phyloP scores from a whole-genome alignment of 768 basidiomycete species.

The Piloderma croceum region DNA sequence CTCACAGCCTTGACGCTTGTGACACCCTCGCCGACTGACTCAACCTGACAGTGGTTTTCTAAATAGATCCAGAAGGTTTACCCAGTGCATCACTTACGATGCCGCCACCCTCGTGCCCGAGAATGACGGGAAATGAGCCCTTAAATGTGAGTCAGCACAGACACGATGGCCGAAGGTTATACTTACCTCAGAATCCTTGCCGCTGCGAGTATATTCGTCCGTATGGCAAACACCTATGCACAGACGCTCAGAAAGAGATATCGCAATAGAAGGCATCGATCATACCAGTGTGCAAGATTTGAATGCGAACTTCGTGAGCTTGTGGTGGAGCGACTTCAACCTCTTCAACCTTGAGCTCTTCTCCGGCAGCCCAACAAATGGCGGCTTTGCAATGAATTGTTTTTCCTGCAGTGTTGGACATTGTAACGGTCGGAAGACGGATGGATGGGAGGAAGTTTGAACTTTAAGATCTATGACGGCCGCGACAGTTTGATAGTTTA shows the following conservation, averaged over 20 bases:
- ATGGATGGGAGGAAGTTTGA: too few relatives aligned
- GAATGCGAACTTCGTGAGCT: slow-evolving; percentile 88
- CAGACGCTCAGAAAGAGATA: slow-evolving; percentile 8
- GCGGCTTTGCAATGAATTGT: slow-evolving; percentile 85
- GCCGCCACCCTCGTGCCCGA: slow-evolving; percentile 93
- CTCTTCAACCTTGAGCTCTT: slow-evolving; percentile 81
- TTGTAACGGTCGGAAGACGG: slow-evolving; percentile 36
- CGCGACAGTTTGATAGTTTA: too few relatives aligned
- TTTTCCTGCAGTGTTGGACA: slow-evolving; percentile 75
- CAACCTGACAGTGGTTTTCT: slow-evolving; percentile 53
- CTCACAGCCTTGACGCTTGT: slow-evolving; percentile 59
- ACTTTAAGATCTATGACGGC: too few relatives aligned
- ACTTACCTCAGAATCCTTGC: slow-evolving; percentile 87
- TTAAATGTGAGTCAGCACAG: slow-evolving; percentile 24
- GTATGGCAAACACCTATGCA: slow-evolving; percentile 87
- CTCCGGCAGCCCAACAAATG: slow-evolving; percentile 91
- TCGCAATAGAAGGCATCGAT: slow-evolving; percentile 5
- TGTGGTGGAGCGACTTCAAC: slow-evolving; percentile 91
- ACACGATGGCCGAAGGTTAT: slow-evolving; percentile 6
- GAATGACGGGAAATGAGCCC: slow-evolving; percentile 88
- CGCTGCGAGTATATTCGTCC: slow-evolving; percentile 95
- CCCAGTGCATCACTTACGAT: slow-evolving; percentile 48
- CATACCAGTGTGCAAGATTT: slow-evolving; percentile 85
- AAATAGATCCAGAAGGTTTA: not conserved
- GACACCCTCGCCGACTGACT: slow-evolving; percentile 97